Base-by-base conservation (phyloP, 805 yeast genomes). In the Kluyveromyces dobzhanskii region DNA sequence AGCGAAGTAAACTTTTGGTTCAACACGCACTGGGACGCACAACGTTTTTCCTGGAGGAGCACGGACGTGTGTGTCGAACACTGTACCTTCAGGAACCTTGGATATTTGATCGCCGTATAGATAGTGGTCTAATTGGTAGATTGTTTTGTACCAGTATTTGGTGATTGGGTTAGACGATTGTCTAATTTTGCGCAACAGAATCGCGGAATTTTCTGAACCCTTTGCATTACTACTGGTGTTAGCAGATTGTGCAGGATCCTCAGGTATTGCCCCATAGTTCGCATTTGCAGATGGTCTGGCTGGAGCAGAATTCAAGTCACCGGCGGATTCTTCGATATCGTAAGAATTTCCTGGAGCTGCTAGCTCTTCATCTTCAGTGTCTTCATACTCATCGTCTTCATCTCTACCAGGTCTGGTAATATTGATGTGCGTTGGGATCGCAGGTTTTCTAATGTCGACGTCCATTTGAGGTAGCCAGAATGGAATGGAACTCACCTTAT, bases 381-480 rank as follows among this genome's bases (percentile, higher is more conserved):
- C 60, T 28, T 61, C 65, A 29, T 57, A 61, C 14, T 56, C 66
- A 21, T 51, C 50, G 39, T 41, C 52, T 29, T 42, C 56, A 40
- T 42, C 54, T 30, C 58, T 53, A 9, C 45, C 45, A 3, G 61
- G 62, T 37, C 62, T 54, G 24, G 54, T 52, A 14, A 55, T 56
- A 37, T 75, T 73, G 50, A 83, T 81, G 21, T 64, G 62, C 19
- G 56, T 48, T 10, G 59, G 50, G 34, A 66, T 46, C 13, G 61
- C 76, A 19, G 97, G 97, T 61, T 92, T 92, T 57, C 94, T 78
- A 50, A 92, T 92, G 58, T 92, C 98, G 34, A 81, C 81, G 48
- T 76, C 84, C 98, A 92, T 92, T 65, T 92, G 98, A 9, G 97
- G 96, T 45, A 79, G 70, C 99, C 99, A 92, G 65, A 85, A 92